Evolutionary conservation across 768 basidiomycete genomes (phyloP), one percentile per base, ranked within the genome.

Genomic region (Tulasnella calospora): DNA sequence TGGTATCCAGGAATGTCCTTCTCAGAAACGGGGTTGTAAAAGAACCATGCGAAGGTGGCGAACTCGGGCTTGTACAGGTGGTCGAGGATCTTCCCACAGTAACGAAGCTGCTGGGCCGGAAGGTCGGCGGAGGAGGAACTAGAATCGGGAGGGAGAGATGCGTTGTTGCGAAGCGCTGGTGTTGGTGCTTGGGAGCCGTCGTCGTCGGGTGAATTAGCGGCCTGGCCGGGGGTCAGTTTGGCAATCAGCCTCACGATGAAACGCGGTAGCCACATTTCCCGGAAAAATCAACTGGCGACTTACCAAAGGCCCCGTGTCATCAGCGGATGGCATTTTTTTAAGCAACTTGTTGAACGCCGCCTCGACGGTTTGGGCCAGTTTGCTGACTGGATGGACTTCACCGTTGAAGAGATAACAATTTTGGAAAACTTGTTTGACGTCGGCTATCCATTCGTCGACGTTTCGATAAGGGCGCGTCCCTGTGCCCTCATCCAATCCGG

Each of bases 321-420:
- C 82, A 8, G 81, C 80, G n/a, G 81, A 74, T 3, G 86, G 86
- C 38, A 84, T 79, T n/a, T 82, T 82, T 6, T 82, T 78, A 47
- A 84, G 75, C 61, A 80, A 71, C 80, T 83, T 85, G 72, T 86
- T 85, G 55, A 84, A 85, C 21, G 80, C 80, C 36, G 82, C 82
- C 78, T 84, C 83, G 78, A 87, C 80, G 51, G 80, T 81, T 33
- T 83, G 82, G 2, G 85, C 87, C 80, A 82, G 82, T 40, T 79
- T 78, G 13, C 80, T 81, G 77, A 87, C 83, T 17, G 77, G 77
- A 46, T 82, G 81, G 79, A 85, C 85, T 17, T 83, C 83, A 0
- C 87, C 87, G 81, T 87, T 87, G 82, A 86, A 87, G 40, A 81
- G 84, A 79, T 83, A 83, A 47, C 85, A 85, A 80, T 87, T 87